Base-by-base conservation (phyloP, 768 basidiomycete species). In the Rhizopogon vinicolor region DNA sequence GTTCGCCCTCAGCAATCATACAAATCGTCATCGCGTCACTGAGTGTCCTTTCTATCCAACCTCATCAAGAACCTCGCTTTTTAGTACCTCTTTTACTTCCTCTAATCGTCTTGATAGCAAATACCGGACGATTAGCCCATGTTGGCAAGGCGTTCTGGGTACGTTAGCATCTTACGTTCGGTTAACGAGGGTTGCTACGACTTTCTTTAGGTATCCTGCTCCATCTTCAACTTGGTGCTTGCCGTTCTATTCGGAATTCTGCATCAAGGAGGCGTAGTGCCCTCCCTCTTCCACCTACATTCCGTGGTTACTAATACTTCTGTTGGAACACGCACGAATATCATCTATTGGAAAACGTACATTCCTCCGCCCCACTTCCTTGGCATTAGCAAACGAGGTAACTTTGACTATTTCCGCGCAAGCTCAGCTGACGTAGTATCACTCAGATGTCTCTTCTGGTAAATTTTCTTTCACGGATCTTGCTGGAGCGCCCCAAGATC, bases 211-310 rank as follows among this genome's bases (percentile, higher is more conserved):
- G 44, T 53, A 4, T 54, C 59, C 5, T 72, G 71, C 68, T 56
- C 65, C 41, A 44, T 52, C 18, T 65, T 64, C 18, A 76, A 76
- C 41, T 1, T 60, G 12, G 48, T 56, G 3, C 63, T 73, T 3
- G 61, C 63, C 0, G n/a, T 68, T 5, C 55, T 74, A 12, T 75
- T 75, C 42, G 75, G 74, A 13, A 6, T 75, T 44, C 53, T 74
- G 31, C 74, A 75, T 35, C 74, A 75, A 58, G 75, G 73, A 41
- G 75, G 75, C 16, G 63, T 75, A n/a, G 66, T 74, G n/a, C 75
- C 68, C 5, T 75, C 74, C 25, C 64, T 71, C 31, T 59, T 74
- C 33, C 60, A 62, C 43, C 62, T 76, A 7, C 70, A 71, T 52
- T 65, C 65, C 8, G 41, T 42, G 13, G 56, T 73, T 28, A 44